Conservation (phyloP, 257 asterid genomes). For the Cruciata laevipes region DNA sequence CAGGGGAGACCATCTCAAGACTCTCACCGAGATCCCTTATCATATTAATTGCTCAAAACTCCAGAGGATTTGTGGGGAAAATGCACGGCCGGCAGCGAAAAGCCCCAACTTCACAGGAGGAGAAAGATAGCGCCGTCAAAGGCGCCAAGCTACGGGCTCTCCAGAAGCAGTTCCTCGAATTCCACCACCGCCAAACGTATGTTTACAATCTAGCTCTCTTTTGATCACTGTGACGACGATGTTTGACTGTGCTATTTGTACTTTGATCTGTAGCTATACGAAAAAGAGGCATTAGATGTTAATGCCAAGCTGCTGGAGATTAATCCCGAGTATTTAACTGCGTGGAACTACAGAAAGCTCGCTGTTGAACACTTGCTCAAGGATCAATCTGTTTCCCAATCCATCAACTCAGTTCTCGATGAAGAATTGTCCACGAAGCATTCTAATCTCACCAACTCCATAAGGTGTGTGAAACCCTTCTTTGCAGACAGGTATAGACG, state of each 20-base stretch:
- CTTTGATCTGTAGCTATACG: constrained; percentile 47
- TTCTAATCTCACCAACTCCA: background rate
- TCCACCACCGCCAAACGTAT: constrained; percentile 65
- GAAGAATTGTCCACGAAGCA: constrained; percentile 43
- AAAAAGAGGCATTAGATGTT: constrained; percentile 69
- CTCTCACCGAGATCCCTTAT: too few relatives aligned
- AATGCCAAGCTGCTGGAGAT: constrained; percentile 61
- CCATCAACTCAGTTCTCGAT: constrained; percentile 43
- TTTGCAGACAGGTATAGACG: too few relatives aligned
- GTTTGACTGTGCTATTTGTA: background rate
- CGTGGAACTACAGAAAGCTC: constrained; percentile 87
- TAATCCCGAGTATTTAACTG: constrained; percentile 85
- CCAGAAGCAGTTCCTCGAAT: constrained; percentile 69
- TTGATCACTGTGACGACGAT: background rate
- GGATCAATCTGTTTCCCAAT: constrained; percentile 28
- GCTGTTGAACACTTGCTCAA: constrained; percentile 53
- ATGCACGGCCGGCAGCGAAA: constrained; percentile 90
- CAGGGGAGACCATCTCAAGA: too few relatives aligned
- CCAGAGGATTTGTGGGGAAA: constrained; percentile 7
- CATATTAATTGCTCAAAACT: too few relatives aligned
- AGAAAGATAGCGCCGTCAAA: constrained; percentile 46
- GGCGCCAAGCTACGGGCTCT: constrained; percentile 72
- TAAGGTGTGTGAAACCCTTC: too few relatives aligned
- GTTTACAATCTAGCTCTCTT: background rate
- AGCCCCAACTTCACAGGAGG: constrained; percentile 49